Evolutionary conservation across 352 stramenopile genomes (phyloP), one percentile per base, ranked within the genome.

Genomic region (Globisporangium irregulare): DNA sequence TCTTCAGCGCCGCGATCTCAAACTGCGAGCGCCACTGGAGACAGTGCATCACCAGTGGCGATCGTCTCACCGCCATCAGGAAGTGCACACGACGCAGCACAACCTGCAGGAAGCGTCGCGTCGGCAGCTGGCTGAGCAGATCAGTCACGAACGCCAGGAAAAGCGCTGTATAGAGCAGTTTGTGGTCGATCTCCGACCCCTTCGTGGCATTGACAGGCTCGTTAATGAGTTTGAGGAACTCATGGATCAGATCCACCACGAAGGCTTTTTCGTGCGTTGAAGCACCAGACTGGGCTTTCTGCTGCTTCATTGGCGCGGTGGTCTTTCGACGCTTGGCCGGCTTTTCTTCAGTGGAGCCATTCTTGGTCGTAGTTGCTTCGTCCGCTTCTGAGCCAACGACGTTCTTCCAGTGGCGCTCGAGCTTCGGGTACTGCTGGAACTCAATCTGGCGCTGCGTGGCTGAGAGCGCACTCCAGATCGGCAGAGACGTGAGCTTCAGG

Each of bases 121-220:
- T 98, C n/a, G 92, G 84, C 2, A 97, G 72, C 70, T 97, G 90
- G 27, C 70, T 81, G 58, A 98, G 75, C 9, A 98, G 72, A 51
- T 98, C 92, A 29, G 83, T 86, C 43, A 97, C 64, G 41, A 98
- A 74, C 54, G 86, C 84, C 64, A 98, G 62, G 48, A 89, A 90
- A 15, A 90, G 62, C 18, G 78, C 86, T 12, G 90, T 48, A 57
- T 87, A 95, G 46, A 59, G 60, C 9, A 78, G 55, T 29, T 64
- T 54, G 18, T 66, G 64, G 34, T 73, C 66, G 4, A 51, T 38
- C 3, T 71, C 68, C 3, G 29, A 24, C 22, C 41, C 58, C 4
- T 53, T 59, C 12, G 72, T 77, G 25, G 70, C 36, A 32, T 79
- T 64, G 50, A 64, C 27, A 27, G 61, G 55, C 18, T 74, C 60